Conservation (phyloP, 1,284 basidiomycete species). For the Termitomyces sp. region DNA sequence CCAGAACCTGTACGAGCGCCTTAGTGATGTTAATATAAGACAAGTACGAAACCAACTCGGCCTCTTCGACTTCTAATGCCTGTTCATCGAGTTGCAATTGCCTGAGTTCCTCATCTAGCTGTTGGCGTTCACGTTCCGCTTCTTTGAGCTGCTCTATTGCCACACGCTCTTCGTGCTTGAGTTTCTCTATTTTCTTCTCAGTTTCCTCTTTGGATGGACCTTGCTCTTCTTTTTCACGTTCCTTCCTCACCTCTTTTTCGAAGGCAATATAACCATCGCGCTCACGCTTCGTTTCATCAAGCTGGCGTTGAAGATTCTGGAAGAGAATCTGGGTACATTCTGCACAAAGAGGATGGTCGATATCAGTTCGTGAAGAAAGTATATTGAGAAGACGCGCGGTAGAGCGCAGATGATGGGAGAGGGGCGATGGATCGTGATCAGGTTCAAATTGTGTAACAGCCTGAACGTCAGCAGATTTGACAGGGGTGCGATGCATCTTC, state of each 20-base stretch:
- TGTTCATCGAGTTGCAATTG: constrained; percentile 74
- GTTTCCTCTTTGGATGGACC: constrained; percentile 56
- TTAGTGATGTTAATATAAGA: not conserved
- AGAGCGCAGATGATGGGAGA: constrained; percentile 74
- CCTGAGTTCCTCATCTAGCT: constrained; percentile 70
- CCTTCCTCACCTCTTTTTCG: constrained; percentile 79
- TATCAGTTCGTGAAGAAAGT: constrained; percentile 74
- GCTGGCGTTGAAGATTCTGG: constrained; percentile 70
- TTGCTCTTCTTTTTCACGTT: constrained; percentile 62
- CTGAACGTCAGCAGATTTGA: constrained; percentile 23
- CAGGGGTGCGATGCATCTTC: constrained; percentile 22
- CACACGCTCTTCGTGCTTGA: constrained; percentile 70
- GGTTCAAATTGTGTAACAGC: constrained; percentile 32
- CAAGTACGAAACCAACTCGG: constrained; percentile 51
- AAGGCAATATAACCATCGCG: constrained; percentile 91
- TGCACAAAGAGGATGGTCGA: constrained; percentile 93
- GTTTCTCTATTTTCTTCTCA: constrained; percentile 64
- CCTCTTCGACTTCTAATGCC: constrained; percentile 70
- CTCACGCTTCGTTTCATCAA: constrained; percentile 89
- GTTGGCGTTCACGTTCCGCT: constrained; percentile 70
- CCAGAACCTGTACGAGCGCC: constrained; percentile 66
- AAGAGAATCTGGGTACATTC: constrained; percentile 89
- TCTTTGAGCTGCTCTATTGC: constrained; percentile 71
- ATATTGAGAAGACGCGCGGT: constrained; percentile 74
- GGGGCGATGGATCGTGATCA: constrained; percentile 61